Percentiles rank a stretch among this genome's conserved stretches.
These are phyloP conservation scores for Botrytis medusae DNA, from an alignment of 2,329 filamentous ascomycete species.

Conservation along the genomic window DNA sequence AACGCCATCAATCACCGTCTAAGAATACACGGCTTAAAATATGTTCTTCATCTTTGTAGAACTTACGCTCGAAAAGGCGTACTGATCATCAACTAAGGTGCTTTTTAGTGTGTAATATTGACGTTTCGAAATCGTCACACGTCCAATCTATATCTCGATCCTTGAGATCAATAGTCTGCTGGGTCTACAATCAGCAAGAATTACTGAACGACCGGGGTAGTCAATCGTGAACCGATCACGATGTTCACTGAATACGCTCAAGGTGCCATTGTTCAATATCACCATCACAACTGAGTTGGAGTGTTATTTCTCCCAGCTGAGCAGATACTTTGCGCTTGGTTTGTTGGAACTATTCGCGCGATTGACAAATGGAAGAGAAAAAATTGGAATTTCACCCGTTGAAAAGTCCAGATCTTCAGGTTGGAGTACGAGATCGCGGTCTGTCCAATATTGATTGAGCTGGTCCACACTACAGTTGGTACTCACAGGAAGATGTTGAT, in stretches of 20 bases:
- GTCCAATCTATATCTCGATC: constrained; percentile 21
- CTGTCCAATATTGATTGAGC: constrained; percentile 9
- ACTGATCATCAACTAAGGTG: constrained; percentile 18
- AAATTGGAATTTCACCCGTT: constrained; percentile 14
- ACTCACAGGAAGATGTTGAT: constrained; percentile 6
- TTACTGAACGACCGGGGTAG: constrained; percentile 2
- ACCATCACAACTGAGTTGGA: neutral
- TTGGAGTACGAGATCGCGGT: constrained; percentile 18
- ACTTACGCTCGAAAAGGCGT: constrained; percentile 13
- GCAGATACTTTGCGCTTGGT: constrained; percentile 13
- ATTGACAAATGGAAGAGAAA: neutral
- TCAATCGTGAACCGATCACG: constrained; percentile 5
- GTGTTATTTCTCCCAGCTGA: constrained; percentile 2
- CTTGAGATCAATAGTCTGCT: constrained; percentile 22
- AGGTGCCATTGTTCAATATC: neutral
- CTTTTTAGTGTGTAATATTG: constrained; percentile 24
- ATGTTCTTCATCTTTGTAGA: constrained; percentile 19
- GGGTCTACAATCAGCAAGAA: neutral
- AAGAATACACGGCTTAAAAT: constrained; percentile 12
- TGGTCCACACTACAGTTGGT: constrained; percentile 19
- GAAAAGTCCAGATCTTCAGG: constrained; percentile 11
- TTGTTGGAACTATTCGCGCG: neutral
- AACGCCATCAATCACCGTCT: constrained; percentile 20
- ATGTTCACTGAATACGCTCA: neutral
- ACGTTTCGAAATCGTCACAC: constrained; percentile 22